A percentile compares a stretch with the other conserved stretches of the same genome.
These are phyloP conservation scores for Trichoderma breve DNA, from an alignment of 2,329 filamentous ascomycete species.

Conservation along the genomic window DNA sequence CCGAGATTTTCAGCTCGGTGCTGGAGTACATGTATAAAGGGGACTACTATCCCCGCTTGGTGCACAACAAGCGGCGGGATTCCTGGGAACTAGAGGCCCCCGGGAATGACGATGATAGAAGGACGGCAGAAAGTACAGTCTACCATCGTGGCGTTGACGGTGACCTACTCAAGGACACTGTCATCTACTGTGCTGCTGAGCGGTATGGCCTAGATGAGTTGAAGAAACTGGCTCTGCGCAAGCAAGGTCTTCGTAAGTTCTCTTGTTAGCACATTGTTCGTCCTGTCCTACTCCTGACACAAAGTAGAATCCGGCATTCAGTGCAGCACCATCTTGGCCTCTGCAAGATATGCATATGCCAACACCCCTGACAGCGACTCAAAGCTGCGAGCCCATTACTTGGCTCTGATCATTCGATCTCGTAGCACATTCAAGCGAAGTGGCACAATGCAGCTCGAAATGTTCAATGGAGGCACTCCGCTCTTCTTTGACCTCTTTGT, in stretches of 20 bases:
- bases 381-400: slow-evolving; percentile 86
- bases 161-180: slow-evolving; percentile 79
- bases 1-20: slow-evolving; percentile 85
- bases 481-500: slow-evolving; percentile 94
- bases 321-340: slow-evolving; percentile 79
- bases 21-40: slow-evolving; percentile 93
- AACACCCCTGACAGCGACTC: slow-evolving; percentile 88
- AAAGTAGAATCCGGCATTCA: slow-evolving; percentile 69
- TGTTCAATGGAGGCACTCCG: slow-evolving; percentile 78
- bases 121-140: slow-evolving; percentile 61
- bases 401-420: slow-evolving; percentile 87
- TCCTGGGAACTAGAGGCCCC: slow-evolving; percentile 77
- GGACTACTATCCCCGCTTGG: slow-evolving; percentile 81
- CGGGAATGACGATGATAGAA: slow-evolving; percentile 42
- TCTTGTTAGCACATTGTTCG: neutral
- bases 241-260: slow-evolving; percentile 76
- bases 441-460: slow-evolving; percentile 93
- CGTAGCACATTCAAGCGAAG: slow-evolving; percentile 87
- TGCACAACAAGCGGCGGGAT: slow-evolving; percentile 77
- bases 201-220: slow-evolving; percentile 81
- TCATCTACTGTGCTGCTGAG: slow-evolving; percentile 86
- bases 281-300: slow-evolving; percentile 14
- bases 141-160: slow-evolving; percentile 64
- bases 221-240: slow-evolving; percentile 79
- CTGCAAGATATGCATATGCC: slow-evolving; percentile 84